Base-by-base conservation (phyloP, 176 grass and related monocot genomes). In the Oryza glumipatula region DNA sequence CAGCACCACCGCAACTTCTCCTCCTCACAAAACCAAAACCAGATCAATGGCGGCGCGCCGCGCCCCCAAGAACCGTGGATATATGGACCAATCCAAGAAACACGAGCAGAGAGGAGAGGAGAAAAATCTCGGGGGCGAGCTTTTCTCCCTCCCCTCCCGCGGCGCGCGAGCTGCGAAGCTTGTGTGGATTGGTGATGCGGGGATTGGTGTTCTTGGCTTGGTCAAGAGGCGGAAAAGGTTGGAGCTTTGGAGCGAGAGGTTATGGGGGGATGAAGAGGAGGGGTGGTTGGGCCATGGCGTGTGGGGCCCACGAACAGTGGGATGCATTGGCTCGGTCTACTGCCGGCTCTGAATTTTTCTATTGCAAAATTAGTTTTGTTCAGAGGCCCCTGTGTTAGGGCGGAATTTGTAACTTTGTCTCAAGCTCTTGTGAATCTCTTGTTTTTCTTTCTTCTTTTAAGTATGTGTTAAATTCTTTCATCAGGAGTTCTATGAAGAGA, bases 281-380 rank as follows among this genome's bases (percentile, higher is more conserved):
- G n/a, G 26, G 54, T 66, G 23, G 84, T 79, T 80, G 46, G 77
- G 8, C 10, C 3, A 76, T 28, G 86, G 79, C 30, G 70, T 75
- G 83, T 79, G 86, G 87, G 87, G 44, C 43, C 86, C 86, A 80
- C 83, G 11, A 33, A 33, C 71, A 46, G 82, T 64, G 70, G 39
- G 15, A 46, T 49, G 58, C 88, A 35, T 67, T 58, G 79, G 83
- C 88, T 73, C 4, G 58, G 67, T 86, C 67, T 86, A 26, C 14
- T 73, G 74, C 71, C 72, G 63, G 74, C 21, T 14, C 73, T 15
- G 66, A 81, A 82, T 82, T 86, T 86, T 90, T 82, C 78, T 82
- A 52, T 2, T 22, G 69, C 80, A 26, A 15, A 15, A 46, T 24
- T 16, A 41, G 13, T 14, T 64, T 79, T 24, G 61, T 9, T 1